Evolutionary conservation across 2,329 filamentous ascomycete species (phyloP).

Genomic region (Clathrospora elynae): DNA sequence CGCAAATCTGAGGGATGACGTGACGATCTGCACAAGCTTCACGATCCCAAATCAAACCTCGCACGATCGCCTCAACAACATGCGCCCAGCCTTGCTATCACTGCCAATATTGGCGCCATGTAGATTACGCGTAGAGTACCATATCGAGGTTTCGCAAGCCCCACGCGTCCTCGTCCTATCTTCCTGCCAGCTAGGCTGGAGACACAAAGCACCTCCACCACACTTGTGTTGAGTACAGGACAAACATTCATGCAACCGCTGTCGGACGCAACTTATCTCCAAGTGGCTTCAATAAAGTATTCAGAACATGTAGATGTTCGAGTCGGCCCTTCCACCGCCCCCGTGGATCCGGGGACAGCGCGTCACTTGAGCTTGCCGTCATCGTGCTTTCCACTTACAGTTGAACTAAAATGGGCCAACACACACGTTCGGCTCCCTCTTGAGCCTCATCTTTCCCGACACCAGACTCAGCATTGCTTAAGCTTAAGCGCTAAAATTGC

Average conservation of each 20-base stretch:
- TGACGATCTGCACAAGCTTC: not conserved
- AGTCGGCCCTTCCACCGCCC: conserved; percentile 14
- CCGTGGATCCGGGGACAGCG: conserved; percentile 23
- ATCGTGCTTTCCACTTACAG: conserved; percentile 19
- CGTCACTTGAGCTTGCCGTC: conserved; percentile 22
- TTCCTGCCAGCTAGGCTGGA: too few species aligned
- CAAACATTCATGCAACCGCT: not conserved
- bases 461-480: not conserved
- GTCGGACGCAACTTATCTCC: not conserved
- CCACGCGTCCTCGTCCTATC: too few species aligned
- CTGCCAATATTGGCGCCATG: too few species aligned
- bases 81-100: too few species aligned
- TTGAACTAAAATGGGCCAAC: conserved; percentile 2
- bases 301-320: conserved; percentile 6
- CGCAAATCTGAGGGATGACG: not conserved
- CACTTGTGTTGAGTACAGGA: not conserved
- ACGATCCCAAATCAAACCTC: too few species aligned
- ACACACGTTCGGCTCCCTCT: not conserved
- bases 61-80: too few species aligned
- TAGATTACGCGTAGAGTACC: too few species aligned
- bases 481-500: not conserved
- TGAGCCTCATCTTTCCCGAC: not conserved
- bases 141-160: too few species aligned
- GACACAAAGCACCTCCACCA: too few species aligned
- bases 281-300: not conserved